phyloP scores from a whole-genome alignment of 371 early-diverging fungal species.

The Circinella umbellata region DNA sequence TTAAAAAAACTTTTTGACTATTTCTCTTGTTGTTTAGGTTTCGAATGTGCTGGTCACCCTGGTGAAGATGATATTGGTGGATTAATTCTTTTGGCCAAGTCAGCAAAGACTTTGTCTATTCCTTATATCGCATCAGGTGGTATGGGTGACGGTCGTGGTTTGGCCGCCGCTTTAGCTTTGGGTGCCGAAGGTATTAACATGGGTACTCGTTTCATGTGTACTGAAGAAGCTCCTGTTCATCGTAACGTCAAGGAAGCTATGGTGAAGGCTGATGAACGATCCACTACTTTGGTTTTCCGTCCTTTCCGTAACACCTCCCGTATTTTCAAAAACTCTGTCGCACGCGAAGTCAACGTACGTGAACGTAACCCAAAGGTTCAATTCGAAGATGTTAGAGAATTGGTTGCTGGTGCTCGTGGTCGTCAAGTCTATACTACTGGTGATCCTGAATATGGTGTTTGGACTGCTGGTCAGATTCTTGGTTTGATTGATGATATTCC shows the following conservation, averaged over 20 bases:
- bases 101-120: conserved; percentile 65
- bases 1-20: too few relatives aligned
- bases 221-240: conserved; percentile 76
- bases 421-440: conserved; percentile 73
- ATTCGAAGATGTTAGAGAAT: conserved; percentile 70
- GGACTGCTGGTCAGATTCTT: conserved; percentile 80
- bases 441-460: conserved; percentile 75
- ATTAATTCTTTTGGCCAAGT: conserved; percentile 75
- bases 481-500: conserved; percentile 81
- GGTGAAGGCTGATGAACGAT: conserved; percentile 71
- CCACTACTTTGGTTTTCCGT: conserved; percentile 73
- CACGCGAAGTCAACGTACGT: conserved; percentile 68
- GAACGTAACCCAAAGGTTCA: conserved; percentile 64
- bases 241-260: conserved; percentile 76
- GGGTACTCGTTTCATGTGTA: conserved; percentile 87
- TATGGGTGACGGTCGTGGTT: conserved; percentile 74
- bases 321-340: conserved; percentile 77
- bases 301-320: conserved; percentile 82
- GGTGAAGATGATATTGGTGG: conserved; percentile 83
- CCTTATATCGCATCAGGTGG: conserved; percentile 85
- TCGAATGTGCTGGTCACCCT: conserved; percentile 87
- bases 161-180: conserved; percentile 72
- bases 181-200: conserved; percentile 80
- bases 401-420: conserved; percentile 76
- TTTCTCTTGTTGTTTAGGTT: conserved; percentile 13